Evolutionary conservation across 2,329 filamentous ascomycete genomes (phyloP).

Genomic region (Graphilbum sp.): DNA sequence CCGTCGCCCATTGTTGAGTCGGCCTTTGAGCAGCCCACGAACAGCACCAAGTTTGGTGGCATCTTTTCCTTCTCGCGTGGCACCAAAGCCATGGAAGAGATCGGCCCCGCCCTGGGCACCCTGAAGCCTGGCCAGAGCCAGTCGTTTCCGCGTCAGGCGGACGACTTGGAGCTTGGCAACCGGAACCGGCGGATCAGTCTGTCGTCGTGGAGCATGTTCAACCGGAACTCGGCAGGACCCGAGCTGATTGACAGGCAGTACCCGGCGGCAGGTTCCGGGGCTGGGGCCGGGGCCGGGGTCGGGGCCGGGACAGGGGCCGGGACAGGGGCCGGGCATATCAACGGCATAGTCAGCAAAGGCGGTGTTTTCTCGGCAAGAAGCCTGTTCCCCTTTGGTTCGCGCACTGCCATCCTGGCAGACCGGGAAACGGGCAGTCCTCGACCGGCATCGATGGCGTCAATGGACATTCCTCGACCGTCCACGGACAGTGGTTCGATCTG

Average conservation of each 20-base stretch:
- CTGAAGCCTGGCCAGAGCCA: slow-evolving; percentile 60
- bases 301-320: no score
- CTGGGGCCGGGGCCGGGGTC: not conserved
- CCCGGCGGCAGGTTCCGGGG: slow-evolving; percentile 3
- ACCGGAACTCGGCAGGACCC: slow-evolving; percentile 31
- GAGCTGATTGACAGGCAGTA: slow-evolving; percentile 22
- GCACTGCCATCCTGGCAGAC: slow-evolving; percentile 32
- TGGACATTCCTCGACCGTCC: slow-evolving; percentile 59
- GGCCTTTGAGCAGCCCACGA: slow-evolving; percentile 8
- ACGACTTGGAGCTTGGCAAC: slow-evolving; percentile 35
- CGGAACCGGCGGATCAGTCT: slow-evolving; percentile 40
- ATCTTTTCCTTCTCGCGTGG: slow-evolving; percentile 42
- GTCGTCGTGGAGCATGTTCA: slow-evolving; percentile 41
- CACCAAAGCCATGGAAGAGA: slow-evolving; percentile 38
- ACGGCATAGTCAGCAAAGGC: no score
- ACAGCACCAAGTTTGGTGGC: slow-evolving; percentile 23
- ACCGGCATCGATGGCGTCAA: slow-evolving; percentile 52
- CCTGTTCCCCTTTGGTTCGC: slow-evolving; percentile 32
- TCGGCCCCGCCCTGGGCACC: slow-evolving; percentile 49
- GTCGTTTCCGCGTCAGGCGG: slow-evolving; percentile 52
- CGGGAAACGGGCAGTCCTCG: slow-evolving; percentile 43
- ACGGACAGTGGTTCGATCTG: slow-evolving; percentile 66
- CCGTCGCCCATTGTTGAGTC: slow-evolving; percentile 22
- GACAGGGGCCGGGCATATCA: not conserved
- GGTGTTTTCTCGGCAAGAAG: slow-evolving; percentile 23